Conservation (phyloP, 179 eudicot genomes). For the Silene vulgaris region DNA sequence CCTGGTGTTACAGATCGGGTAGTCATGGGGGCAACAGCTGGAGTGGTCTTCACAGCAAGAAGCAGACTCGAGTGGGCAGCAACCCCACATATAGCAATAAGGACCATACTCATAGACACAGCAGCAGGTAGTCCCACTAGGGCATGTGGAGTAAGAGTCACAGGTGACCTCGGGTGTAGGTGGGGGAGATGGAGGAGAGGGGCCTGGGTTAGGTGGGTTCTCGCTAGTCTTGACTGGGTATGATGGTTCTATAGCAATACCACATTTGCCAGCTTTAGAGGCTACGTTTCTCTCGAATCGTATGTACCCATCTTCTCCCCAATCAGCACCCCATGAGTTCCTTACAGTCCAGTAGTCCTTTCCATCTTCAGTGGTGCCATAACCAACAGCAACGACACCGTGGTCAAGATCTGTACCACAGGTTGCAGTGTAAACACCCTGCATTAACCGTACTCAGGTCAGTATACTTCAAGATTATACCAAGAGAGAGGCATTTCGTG, state of each 20-base stretch:
- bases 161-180: slow-evolving; percentile 44
- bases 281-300: slow-evolving; percentile 54
- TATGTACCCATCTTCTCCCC: slow-evolving; percentile 86
- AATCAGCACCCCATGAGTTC: slow-evolving; percentile 75
- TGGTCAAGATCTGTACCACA: slow-evolving; percentile 70
- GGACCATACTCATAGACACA: slow-evolving; percentile 53
- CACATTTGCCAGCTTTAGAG: slow-evolving; percentile 56
- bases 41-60: slow-evolving; percentile 67
- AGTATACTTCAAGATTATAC: not conserved
- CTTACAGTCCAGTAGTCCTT: slow-evolving; percentile 73
- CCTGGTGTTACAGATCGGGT: slow-evolving; percentile 55
- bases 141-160: slow-evolving; percentile 55
- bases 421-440: slow-evolving; percentile 67
- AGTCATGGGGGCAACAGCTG: slow-evolving; percentile 84
- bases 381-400: slow-evolving; percentile 76
- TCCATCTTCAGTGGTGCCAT: slow-evolving; percentile 55
- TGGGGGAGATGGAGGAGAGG: slow-evolving; percentile 71
- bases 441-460: slow-evolving; percentile 16
- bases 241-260: slow-evolving; percentile 66
- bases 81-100: slow-evolving; percentile 76
- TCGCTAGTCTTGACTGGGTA: slow-evolving; percentile 52
- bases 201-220: slow-evolving; percentile 61
- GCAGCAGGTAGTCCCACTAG: slow-evolving; percentile 63
- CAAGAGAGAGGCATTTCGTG: not conserved
- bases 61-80: slow-evolving; percentile 70